Conservation (phyloP, 192 early-diverging fungal genomes). For the Umbelopsis sp. region DNA sequence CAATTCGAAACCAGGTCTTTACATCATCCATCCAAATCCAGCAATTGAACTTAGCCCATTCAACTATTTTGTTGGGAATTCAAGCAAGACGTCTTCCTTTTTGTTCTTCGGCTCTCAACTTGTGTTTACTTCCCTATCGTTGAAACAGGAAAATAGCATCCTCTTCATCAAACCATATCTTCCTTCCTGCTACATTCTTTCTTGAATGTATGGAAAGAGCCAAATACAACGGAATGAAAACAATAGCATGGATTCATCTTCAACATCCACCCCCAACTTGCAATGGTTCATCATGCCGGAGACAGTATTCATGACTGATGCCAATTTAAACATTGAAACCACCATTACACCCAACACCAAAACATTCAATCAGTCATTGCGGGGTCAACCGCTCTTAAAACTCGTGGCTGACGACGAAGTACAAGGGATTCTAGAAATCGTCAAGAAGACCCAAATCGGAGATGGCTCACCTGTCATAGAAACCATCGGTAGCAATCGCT, state of each 20-base stretch:
- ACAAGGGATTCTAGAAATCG: neutral
- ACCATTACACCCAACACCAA: slow-evolving; percentile 20
- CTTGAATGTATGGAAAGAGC: neutral
- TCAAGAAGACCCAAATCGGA: slow-evolving; percentile 3
- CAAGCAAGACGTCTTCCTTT: neutral
- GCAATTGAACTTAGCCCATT: neutral
- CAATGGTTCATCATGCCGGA: slow-evolving; percentile 21
- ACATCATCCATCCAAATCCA: neutral
- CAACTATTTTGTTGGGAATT: neutral
- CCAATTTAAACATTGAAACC: neutral
- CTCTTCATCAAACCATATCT: neutral
- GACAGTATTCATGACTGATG: slow-evolving; percentile 4
- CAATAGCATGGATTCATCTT: neutral
- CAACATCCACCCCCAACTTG: slow-evolving; percentile 8
- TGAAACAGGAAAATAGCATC: neutral
- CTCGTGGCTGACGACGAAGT: slow-evolving; percentile 13
- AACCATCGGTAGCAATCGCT: neutral
- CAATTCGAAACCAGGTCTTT: neutral
- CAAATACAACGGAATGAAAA: neutral
- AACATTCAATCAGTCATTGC: slow-evolving; percentile 13
- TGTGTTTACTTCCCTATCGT: neutral
- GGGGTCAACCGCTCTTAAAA: neutral
- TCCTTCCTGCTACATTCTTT: neutral
- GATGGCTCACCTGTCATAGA: neutral
- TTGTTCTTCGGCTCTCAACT: neutral